Percentiles rank a stretch among this genome's conserved stretches.
phyloP scores from a whole-genome alignment of 208 protist species.

The Sergeia podlipaevii region DNA sequence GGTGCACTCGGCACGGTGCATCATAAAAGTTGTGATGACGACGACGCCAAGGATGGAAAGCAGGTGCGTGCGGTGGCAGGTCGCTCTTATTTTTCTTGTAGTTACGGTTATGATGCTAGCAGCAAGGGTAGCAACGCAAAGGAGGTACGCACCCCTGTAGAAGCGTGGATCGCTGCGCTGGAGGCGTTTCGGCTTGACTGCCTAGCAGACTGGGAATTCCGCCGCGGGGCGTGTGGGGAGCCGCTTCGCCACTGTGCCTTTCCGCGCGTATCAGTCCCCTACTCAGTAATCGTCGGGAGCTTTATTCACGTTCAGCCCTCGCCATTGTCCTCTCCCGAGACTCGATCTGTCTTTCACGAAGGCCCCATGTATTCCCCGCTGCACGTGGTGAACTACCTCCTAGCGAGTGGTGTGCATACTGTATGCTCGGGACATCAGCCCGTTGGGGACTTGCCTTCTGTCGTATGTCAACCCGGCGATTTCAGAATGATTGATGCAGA shows the following conservation, averaged over 20 bases:
- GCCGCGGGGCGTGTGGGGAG: conserved; percentile 21
- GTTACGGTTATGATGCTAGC: too few relatives aligned
- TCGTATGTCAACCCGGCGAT: conserved; percentile 68
- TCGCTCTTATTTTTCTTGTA: too few relatives aligned
- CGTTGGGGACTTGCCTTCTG: conserved; percentile 61
- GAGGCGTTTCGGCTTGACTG: conserved; percentile 45
- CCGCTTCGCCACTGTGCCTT: conserved; percentile 55
- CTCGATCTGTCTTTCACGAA: too few relatives aligned
- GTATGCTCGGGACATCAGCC: conserved; percentile 85
- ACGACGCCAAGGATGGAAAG: too few relatives aligned
- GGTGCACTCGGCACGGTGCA: background rate
- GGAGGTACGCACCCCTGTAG: conserved; percentile 19
- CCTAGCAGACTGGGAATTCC: conserved; percentile 47
- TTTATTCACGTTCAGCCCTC: conserved; percentile 31
- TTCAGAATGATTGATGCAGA: conserved; percentile 66
- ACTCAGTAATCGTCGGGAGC: conserved; percentile 60
- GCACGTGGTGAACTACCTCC: conserved; percentile 55
- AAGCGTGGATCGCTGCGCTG: conserved; percentile 56
- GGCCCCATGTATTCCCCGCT: conserved; percentile 53
- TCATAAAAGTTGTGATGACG: background rate
- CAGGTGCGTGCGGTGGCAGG: too few relatives aligned
- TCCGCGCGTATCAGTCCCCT: conserved; percentile 38
- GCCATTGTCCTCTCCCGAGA: too few relatives aligned
- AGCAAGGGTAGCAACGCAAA: too few relatives aligned
- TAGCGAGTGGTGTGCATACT: conserved; percentile 51